These are phyloP conservation scores for Lepiota brunneoincarnata DNA, from an alignment of 768 basidiomycete genomes.

Conservation along the genomic window DNA sequence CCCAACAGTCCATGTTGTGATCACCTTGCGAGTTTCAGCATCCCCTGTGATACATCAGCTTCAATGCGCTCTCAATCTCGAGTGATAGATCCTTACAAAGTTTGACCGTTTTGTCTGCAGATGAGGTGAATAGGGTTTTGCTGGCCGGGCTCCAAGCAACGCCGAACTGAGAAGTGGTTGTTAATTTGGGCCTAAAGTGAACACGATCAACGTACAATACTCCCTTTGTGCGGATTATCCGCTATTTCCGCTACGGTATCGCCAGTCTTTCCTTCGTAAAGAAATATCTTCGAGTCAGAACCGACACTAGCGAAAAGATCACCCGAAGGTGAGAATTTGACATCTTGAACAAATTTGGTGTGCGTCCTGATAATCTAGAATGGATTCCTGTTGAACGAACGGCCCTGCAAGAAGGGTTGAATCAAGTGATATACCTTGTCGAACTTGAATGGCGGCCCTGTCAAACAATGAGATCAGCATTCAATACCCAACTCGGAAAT, in stretches of 20 bases:
- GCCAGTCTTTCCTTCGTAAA: constrained; percentile 90
- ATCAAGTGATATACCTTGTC: constrained; percentile 49
- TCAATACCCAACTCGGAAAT: neutral
- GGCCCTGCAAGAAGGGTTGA: too few species aligned
- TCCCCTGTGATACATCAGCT: constrained; percentile 60
- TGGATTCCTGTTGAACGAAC: neutral
- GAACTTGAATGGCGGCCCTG: constrained; percentile 86
- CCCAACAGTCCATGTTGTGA: constrained; percentile 71
- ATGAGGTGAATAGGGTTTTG: constrained; percentile 73
- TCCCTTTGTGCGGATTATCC: constrained; percentile 70
- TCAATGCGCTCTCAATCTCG: neutral
- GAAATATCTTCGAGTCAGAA: constrained; percentile 81
- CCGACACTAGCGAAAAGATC: constrained; percentile 86
- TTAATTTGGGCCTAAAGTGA: neutral
- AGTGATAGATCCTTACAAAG: constrained; percentile 53
- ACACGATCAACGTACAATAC: constrained; percentile 52
- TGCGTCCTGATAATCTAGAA: constrained; percentile 80
- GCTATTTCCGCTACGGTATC: constrained; percentile 70
- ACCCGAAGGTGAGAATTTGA: constrained; percentile 80
- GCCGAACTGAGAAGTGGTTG: constrained; percentile 49
- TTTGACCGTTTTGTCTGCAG: constrained; percentile 85
- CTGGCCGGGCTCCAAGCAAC: constrained; percentile 81
- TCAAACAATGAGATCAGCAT: neutral
- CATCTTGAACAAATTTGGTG: constrained; percentile 89
- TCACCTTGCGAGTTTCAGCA: constrained; percentile 63